phyloP scores from a whole-genome alignment of 148 eudicot genomes.

The Bassia scoparia region DNA sequence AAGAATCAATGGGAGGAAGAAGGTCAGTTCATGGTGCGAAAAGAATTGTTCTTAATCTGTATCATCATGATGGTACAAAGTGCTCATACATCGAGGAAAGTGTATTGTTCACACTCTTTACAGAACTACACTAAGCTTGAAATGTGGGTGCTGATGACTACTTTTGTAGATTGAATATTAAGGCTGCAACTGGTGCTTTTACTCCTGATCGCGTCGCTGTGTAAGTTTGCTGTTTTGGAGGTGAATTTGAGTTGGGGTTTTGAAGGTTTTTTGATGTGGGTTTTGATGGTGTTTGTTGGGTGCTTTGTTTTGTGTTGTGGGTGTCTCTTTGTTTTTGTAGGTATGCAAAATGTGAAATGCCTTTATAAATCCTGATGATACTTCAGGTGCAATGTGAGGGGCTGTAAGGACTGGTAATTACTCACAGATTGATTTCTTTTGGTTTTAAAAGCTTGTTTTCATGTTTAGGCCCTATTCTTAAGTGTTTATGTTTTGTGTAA shows the following conservation, averaged over 20 bases:
- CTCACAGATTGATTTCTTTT: not conserved
- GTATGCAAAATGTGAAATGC: conserved; percentile 95
- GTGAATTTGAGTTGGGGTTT: conserved; percentile 6
- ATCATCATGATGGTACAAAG: conserved; percentile 79
- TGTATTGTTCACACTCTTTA: conserved; percentile 82
- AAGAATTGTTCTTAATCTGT: conserved; percentile 83
- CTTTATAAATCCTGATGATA: conserved; percentile 89
- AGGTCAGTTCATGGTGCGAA: conserved; percentile 80
- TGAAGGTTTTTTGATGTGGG: not conserved
- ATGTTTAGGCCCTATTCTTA: not conserved
- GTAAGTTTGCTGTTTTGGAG: conserved; percentile 33
- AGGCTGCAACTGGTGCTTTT: conserved; percentile 76
- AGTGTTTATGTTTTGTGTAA: not conserved
- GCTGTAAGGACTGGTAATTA: conserved; percentile 77
- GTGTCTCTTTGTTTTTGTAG: conserved; percentile 39
- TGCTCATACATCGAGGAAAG: conserved; percentile 80
- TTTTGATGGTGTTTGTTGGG: conserved; percentile 15
- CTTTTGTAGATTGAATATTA: conserved; percentile 84
- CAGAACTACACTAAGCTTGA: conserved; percentile 83
- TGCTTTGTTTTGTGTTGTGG: conserved; percentile 18
- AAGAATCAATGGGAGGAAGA: conserved; percentile 88
- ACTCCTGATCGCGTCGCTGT: conserved; percentile 88
- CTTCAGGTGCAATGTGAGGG: conserved; percentile 90
- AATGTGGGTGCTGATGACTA: conserved; percentile 86
- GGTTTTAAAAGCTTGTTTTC: not conserved